phyloP scores from a whole-genome alignment of 495 filamentous ascomycete genomes.

The Aspergillus funiculosus region DNA sequence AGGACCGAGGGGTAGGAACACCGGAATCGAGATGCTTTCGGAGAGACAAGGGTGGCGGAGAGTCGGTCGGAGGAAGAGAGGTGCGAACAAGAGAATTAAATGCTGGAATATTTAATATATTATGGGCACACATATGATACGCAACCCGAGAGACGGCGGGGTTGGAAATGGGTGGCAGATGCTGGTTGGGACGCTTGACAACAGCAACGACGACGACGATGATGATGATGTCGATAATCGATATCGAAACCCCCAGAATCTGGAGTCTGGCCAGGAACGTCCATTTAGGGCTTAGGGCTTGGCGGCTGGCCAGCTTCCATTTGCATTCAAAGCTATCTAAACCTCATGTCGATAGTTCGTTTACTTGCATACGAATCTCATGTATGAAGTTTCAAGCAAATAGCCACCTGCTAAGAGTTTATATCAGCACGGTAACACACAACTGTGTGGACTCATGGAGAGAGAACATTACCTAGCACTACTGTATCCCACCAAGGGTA shows the following conservation, averaged over 20 bases:
- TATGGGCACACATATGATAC: slow-evolving; percentile 5
- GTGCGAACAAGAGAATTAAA: slow-evolving; percentile 4
- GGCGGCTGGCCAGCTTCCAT: background rate
- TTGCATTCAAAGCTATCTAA: too few species aligned
- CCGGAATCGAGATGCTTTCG: background rate
- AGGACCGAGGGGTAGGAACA: slow-evolving; percentile 13
- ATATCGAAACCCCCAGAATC: slow-evolving; percentile 19
- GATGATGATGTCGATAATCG: slow-evolving; percentile 20
- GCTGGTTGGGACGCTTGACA: too few species aligned
- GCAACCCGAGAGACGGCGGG: slow-evolving; percentile 1
- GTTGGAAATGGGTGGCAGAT: slow-evolving; percentile 2
- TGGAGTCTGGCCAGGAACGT: slow-evolving; percentile 19
- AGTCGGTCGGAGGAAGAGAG: background rate
- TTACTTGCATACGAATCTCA: too few species aligned
- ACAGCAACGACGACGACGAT: slow-evolving; percentile 3
- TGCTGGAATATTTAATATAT: slow-evolving; percentile 5
- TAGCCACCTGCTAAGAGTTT: background rate
- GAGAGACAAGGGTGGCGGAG: slow-evolving; percentile 1
- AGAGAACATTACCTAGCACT: too few species aligned
- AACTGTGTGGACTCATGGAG: too few species aligned
- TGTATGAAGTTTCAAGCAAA: too few species aligned
- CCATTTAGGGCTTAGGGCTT: slow-evolving; percentile 24
- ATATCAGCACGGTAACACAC: too few species aligned
- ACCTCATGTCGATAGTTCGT: too few species aligned
- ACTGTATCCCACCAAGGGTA: too few species aligned